A percentile compares a stretch with the other conserved stretches of the same genome.
Conservation (phyloP, 371 early-diverging fungal genomes). For the Umbelopsis sp. region DNA sequence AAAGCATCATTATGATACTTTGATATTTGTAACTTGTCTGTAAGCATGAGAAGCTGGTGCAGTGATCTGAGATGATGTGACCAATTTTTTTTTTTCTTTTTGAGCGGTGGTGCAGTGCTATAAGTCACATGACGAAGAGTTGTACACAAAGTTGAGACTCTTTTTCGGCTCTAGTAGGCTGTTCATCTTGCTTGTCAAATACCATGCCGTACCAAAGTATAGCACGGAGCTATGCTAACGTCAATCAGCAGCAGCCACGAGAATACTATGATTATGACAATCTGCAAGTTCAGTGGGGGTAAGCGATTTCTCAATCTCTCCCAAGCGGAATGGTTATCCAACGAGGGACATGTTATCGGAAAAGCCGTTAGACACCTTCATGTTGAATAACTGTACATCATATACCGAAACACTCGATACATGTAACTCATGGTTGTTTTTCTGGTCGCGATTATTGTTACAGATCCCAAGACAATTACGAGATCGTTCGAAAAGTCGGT, state of each 20-base stretch:
- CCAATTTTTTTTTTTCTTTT: no score
- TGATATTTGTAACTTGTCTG: no score
- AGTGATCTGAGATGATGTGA: no score
- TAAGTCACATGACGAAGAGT: conserved; percentile 2
- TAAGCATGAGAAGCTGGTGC: no score
- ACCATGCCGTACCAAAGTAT: conserved; percentile 51
- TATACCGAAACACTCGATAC: neutral
- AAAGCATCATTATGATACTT: no score
- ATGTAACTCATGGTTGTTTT: neutral
- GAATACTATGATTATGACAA: conserved; percentile 98
- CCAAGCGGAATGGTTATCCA: no score
- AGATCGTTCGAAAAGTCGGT: conserved; percentile 96
- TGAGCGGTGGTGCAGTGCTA: no score
- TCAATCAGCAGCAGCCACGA: conserved; percentile 78
- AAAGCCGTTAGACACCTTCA: neutral
- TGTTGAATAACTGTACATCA: no score
- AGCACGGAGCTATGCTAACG: conserved; percentile 90
- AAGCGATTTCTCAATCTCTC: conserved; percentile 22
- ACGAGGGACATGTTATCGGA: conserved; percentile 12
- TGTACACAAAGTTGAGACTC: conserved; percentile 3
- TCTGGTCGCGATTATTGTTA: neutral
- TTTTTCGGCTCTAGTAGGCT: neutral
- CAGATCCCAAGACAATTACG: conserved; percentile 94
- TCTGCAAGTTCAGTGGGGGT: conserved; percentile 85
- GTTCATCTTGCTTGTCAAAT: conserved; percentile 1